A percentile compares a stretch with the other conserved stretches of the same genome.
phyloP scores from a whole-genome alignment of 805 yeast genomes.

The Cyberlindnera mississippiensis region DNA sequence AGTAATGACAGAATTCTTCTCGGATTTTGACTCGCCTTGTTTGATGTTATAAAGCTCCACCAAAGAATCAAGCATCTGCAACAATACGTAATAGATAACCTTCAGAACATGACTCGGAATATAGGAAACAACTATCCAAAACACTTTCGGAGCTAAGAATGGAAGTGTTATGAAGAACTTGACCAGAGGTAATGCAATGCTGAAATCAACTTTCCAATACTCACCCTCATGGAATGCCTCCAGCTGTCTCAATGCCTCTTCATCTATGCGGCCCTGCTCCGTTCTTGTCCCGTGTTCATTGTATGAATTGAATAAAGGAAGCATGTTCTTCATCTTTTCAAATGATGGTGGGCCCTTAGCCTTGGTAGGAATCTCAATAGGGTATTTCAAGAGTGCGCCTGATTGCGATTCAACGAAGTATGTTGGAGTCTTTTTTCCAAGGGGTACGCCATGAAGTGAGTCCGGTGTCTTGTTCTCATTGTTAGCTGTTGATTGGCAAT shows the following conservation, averaged over 20 bases:
- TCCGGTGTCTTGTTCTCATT: neutral
- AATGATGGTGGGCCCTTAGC: neutral
- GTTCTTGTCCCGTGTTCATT: neutral
- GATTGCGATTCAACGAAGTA: slow-evolving; percentile 1
- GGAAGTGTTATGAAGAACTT: slow-evolving; percentile 9
- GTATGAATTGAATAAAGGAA: neutral
- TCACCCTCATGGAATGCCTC: slow-evolving; percentile 8
- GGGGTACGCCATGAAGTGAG: slow-evolving; percentile 10
- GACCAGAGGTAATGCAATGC: slow-evolving; percentile 4
- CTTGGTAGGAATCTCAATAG: slow-evolving; percentile 2
- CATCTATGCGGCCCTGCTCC: slow-evolving; percentile 1
- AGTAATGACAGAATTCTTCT: neutral
- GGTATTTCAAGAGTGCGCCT: slow-evolving; percentile 6
- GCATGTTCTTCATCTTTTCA: neutral
- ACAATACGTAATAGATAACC: slow-evolving; percentile 7
- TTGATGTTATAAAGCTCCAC: slow-evolving; percentile 9
- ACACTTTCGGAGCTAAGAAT: slow-evolving; percentile 5
- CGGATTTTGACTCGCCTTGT: neutral
- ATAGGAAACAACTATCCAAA: slow-evolving; percentile 16
- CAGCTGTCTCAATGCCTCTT: slow-evolving; percentile 8
- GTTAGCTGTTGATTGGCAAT: neutral
- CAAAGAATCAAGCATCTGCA: slow-evolving; percentile 12
- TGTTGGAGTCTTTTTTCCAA: slow-evolving; percentile 6
- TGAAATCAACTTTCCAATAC: slow-evolving; percentile 5
- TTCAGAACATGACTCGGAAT: slow-evolving; percentile 15